Conservation (phyloP, 2,329 filamentous ascomycete genomes). For the Scedosporium apiospermum region DNA sequence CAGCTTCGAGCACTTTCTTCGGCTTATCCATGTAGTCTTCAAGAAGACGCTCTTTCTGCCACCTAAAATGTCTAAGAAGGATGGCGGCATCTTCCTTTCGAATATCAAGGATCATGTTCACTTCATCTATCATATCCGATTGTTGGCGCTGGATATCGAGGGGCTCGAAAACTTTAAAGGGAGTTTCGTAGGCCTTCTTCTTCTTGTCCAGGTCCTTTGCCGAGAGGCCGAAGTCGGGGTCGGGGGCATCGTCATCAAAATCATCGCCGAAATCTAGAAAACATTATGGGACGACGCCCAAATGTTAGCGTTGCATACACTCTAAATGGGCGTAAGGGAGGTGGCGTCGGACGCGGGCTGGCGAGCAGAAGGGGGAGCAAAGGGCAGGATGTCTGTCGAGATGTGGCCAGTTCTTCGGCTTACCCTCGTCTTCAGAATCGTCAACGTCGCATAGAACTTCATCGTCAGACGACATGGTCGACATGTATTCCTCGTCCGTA, state of each 20-base stretch:
- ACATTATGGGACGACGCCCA: neutral
- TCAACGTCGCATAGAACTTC: constrained; percentile 56
- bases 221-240: constrained; percentile 41
- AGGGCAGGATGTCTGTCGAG: neutral
- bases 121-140: constrained; percentile 76
- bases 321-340: neutral
- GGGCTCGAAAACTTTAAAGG: constrained; percentile 73
- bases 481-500: constrained; percentile 92
- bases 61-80: constrained; percentile 76
- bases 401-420: constrained; percentile 1
- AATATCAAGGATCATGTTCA: constrained; percentile 84
- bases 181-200: constrained; percentile 70
- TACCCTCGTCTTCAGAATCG: constrained; percentile 10
- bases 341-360: neutral
- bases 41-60: constrained; percentile 93
- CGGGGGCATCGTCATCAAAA: constrained; percentile 48
- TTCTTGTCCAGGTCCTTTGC: constrained; percentile 59
- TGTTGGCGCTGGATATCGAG: constrained; percentile 77
- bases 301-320: neutral
- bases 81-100: constrained; percentile 86
- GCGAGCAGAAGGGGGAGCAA: neutral
- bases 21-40: constrained; percentile 93
- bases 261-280: constrained; percentile 44
- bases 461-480: constrained; percentile 62
- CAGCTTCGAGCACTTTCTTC: constrained; percentile 69